Evolutionary conservation across 345 rosid genomes (phyloP).

Genomic region (Euphorbia tirucalli): DNA sequence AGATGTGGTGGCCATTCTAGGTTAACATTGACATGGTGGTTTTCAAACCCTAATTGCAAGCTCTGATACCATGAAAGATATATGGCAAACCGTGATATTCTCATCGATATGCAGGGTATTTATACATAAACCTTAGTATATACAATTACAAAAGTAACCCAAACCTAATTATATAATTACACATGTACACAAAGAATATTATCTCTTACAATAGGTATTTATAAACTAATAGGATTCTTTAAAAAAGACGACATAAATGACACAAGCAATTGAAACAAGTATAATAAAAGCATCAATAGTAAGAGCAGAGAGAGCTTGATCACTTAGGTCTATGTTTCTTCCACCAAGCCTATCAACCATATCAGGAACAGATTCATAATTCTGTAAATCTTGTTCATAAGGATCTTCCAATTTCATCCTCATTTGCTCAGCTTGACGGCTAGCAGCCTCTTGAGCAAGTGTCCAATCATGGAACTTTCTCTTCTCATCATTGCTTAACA

Average conservation of each 20-base stretch:
- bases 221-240: constrained; percentile 53
- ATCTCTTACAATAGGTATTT: no score
- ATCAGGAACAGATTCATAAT: constrained; percentile 58
- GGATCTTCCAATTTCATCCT: constrained; percentile 75
- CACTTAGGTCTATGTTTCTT: constrained; percentile 66
- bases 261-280: constrained; percentile 54
- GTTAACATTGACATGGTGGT: no score
- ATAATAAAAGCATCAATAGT: constrained; percentile 59
- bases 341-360: constrained; percentile 88
- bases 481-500: constrained; percentile 59
- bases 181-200: no score
- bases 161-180: no score
- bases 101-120: no score
- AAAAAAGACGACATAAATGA: constrained; percentile 55
- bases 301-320: constrained; percentile 82
- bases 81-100: no score
- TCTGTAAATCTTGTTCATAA: constrained; percentile 45
- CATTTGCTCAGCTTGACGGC: constrained; percentile 78
- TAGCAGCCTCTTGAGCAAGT: constrained; percentile 79
- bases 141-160: no score
- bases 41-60: no score
- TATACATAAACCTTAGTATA: no score
- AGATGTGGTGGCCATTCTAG: no score
- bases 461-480: constrained; percentile 88
- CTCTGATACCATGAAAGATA: no score